These are phyloP conservation scores for Neophaeococcomyces mojaviensis DNA, from an alignment of 2,329 filamentous ascomycete genomes.

Conservation along the genomic window DNA sequence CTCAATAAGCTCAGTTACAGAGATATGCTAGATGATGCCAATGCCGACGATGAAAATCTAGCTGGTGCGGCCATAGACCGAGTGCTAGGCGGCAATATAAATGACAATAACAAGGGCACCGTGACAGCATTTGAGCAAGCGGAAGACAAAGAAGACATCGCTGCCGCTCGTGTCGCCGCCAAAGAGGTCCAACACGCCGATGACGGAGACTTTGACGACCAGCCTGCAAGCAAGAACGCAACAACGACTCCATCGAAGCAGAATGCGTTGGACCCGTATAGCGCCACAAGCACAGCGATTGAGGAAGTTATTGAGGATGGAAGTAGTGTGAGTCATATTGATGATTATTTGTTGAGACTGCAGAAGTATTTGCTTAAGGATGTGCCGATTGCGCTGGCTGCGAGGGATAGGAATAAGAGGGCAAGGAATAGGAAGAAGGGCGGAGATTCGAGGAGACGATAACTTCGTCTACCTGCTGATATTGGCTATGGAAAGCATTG, in stretches of 20 bases:
- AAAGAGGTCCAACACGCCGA: constrained; percentile 80
- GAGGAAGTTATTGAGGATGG: constrained; percentile 34
- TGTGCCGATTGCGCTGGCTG: constrained; percentile 37
- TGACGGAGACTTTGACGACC: constrained; percentile 75
- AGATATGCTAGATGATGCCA: constrained; percentile 55
- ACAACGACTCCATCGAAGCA: constrained; percentile 26
- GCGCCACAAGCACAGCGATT: constrained; percentile 22
- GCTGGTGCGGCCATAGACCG: constrained; percentile 79
- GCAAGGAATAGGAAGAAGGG: constrained; percentile 5
- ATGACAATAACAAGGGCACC: constrained; percentile 32
- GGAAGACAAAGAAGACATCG: constrained; percentile 86
- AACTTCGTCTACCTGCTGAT: too few relatives aligned
- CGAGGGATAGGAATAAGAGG: constrained; percentile 4
- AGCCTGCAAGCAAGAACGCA: constrained; percentile 33
- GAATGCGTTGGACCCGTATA: constrained; percentile 23
- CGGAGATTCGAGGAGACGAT: background rate
- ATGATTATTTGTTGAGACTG: constrained; percentile 65
- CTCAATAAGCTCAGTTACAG: constrained; percentile 69
- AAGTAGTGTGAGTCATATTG: constrained; percentile 53
- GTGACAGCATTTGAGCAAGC: constrained; percentile 75
- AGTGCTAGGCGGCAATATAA: constrained; percentile 60
- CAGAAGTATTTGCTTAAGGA: constrained; percentile 55
- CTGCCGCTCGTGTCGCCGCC: constrained; percentile 77
- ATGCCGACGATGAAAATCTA: constrained; percentile 47
- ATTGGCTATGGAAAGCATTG: too few relatives aligned